Evolutionary conservation across 257 asterid species (phyloP), one percentile per base, ranked within the genome.

Genomic region (Petrea volubilis): DNA sequence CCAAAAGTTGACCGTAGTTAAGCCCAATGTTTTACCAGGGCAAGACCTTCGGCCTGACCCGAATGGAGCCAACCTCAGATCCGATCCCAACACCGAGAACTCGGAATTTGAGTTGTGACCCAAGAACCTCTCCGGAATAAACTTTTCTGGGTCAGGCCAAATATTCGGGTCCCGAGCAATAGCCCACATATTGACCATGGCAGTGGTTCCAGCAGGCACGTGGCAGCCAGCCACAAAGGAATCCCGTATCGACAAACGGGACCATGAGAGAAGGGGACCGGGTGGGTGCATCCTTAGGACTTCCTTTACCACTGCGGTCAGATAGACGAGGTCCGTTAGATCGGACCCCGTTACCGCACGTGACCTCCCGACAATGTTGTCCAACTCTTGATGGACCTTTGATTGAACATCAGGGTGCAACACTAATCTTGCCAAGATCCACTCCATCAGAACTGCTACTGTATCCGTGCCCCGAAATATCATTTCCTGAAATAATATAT

Each of bases 181-280:
- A 46, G 94, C 91, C 94, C 94, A 87, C 94, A 87, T 87, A 28
- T 85, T 87, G 11, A 87, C 91, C 85, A 85, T 87, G 2, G 94
- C 94, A 0, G 94, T 87, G 29, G 91, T 85, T 44, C 91, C 89
- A 1, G 27, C 75, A 0, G 94, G 91, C 71, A 87, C 86, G 20
- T 64, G 79, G 28, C 78, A 70, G n/a, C 91, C 91, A 23, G 75
- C 86, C 14, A 87, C 76, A 0, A 34, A 29, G 2, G 89, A 74
- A 63, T 85, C 89, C 0, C 70, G 78, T 7, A 78, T 75, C 0
- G 94, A 75, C 12, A 87, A 34, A 43, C 94, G 87, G 71, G 91
- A 78, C 94, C 94, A 87, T 0, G 91, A 83, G 1, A 87, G 76
- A 40, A 87, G 88, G 8, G 94, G 94, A 12, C 94, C 94, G 0